phyloP scores from a whole-genome alignment of 805 yeast genomes.

The Candida boidinii region DNA sequence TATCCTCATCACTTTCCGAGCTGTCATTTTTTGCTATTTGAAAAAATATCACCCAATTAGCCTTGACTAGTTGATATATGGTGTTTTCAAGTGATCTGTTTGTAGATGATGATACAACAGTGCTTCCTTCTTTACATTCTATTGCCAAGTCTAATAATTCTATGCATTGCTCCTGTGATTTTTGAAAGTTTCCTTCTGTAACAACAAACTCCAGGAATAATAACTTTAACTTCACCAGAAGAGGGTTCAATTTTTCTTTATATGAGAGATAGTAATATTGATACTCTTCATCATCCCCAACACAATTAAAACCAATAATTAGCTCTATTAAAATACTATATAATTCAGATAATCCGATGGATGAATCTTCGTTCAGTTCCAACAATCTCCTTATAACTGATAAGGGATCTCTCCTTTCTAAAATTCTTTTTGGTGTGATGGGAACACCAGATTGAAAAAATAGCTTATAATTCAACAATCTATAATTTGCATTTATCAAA shows the following conservation, averaged over 20 bases:
- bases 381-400: constrained; percentile 24
- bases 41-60: constrained; percentile 63
- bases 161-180: constrained; percentile 39
- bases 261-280: too few relatives aligned
- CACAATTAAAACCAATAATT: constrained; percentile 27
- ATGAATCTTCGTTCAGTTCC: constrained; percentile 47
- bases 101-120: constrained; percentile 10
- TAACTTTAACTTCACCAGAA: too few relatives aligned
- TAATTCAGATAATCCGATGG: constrained; percentile 34
- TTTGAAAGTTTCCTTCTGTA: constrained; percentile 50
- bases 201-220: constrained; percentile 63
- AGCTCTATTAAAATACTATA: constrained; percentile 32
- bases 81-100: constrained; percentile 5
- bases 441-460: constrained; percentile 22
- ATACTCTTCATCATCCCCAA: constrained; percentile 3
- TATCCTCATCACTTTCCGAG: constrained; percentile 16
- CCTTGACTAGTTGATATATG: constrained; percentile 10
- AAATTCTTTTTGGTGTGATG: constrained; percentile 18
- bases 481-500: constrained; percentile 15
- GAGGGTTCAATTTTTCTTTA: constrained; percentile 28
- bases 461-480: constrained; percentile 19
- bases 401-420: constrained; percentile 16
- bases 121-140: constrained; percentile 1
- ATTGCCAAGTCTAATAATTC: constrained; percentile 26
- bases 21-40: constrained; percentile 54